Percentiles rank a stretch among this genome's conserved stretches.
phyloP scores from a whole-genome alignment of 2,329 filamentous ascomycete species.

The Aspergillus sp. region DNA sequence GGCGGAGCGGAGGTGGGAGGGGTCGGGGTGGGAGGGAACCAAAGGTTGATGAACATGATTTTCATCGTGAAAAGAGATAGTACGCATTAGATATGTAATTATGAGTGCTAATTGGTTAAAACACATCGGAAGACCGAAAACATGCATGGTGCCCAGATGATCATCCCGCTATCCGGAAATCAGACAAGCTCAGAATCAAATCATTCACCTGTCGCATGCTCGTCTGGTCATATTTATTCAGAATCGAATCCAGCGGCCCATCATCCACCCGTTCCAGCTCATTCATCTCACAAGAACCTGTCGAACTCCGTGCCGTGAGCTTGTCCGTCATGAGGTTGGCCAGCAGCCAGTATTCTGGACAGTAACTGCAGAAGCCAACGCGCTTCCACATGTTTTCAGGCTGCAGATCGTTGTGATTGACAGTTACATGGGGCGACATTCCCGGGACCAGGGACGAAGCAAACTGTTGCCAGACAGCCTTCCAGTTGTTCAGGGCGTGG shows the following conservation, averaged over 20 bases:
- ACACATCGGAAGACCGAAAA: neutral
- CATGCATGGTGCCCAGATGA: neutral
- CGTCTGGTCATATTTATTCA: conserved; percentile 40
- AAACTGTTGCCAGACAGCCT: conserved; percentile 22
- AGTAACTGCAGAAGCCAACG: conserved; percentile 35
- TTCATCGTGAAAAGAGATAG: neutral
- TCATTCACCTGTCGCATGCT: conserved; percentile 44
- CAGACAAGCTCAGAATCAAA: conserved; percentile 28
- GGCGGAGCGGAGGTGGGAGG: neutral
- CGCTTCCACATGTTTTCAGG: conserved; percentile 34
- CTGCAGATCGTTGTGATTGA: conserved; percentile 12
- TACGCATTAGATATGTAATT: neutral
- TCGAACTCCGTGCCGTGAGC: neutral
- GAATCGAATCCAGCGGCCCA: conserved; percentile 26
- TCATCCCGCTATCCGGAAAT: conserved; percentile 26
- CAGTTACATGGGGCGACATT: conserved; percentile 9
- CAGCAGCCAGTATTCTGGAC: conserved; percentile 39
- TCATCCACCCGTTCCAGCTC: conserved; percentile 1
- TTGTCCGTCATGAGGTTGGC: conserved; percentile 25
- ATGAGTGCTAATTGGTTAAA: neutral
- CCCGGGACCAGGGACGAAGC: neutral
- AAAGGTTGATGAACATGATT: neutral
- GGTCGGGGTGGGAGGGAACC: no score
- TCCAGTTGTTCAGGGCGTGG: conserved; percentile 27
- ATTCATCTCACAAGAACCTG: conserved; percentile 8